These are phyloP conservation scores for Skeletonema grethae DNA, from an alignment of 108 stramenopile species.

Conservation along the genomic window DNA sequence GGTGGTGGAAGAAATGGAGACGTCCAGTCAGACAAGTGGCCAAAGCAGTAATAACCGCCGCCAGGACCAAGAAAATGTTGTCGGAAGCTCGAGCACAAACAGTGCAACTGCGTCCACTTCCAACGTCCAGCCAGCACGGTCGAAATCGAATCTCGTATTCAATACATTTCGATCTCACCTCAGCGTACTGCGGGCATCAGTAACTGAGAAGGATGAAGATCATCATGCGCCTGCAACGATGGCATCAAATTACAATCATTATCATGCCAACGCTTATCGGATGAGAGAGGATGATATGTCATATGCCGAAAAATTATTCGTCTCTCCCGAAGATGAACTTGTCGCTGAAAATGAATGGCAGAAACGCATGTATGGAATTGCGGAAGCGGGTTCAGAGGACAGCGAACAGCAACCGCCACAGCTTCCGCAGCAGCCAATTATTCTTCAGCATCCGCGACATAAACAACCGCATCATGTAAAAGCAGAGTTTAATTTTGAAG, in stretches of 20 bases:
- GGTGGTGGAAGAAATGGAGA: background rate
- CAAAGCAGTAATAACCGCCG: background rate
- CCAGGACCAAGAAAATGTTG: background rate
- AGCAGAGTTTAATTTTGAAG: background rate
- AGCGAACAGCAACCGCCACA: background rate
- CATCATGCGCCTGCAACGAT: background rate
- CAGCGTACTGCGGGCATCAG: background rate
- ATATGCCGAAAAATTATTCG: background rate
- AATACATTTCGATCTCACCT: conserved; percentile 1
- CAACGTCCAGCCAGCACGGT: background rate
- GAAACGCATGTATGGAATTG: background rate
- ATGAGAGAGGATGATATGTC: background rate
- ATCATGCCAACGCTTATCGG: background rate
- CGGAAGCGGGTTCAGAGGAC: background rate
- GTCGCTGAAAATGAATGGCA: background rate
- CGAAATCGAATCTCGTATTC: background rate
- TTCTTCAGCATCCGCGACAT: background rate
- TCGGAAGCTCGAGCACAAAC: background rate
- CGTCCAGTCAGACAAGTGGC: background rate
- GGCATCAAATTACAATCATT: background rate
- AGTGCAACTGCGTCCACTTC: background rate
- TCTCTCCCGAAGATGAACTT: conserved; percentile 8
- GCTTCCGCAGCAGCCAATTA: background rate
- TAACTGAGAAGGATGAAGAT: background rate
- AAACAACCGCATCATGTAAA: background rate